phyloP scores from a whole-genome alignment of 2,329 filamentous ascomycete species.

The Aspergillus tamarii region DNA sequence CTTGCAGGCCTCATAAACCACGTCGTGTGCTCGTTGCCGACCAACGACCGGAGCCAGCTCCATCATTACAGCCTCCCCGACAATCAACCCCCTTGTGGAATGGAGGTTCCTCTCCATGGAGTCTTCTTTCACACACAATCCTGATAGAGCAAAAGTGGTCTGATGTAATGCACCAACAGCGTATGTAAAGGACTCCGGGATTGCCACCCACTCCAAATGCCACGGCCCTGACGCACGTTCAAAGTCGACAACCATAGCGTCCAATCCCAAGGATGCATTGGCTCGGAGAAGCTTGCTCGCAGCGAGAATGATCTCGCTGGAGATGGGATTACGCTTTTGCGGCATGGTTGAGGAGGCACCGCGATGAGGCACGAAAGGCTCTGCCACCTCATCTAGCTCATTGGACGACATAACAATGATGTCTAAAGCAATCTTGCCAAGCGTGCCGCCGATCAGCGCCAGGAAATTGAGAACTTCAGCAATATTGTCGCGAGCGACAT shows the following conservation, averaged over 20 bases:
- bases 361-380: conserved; percentile 51
- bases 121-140: conserved; percentile 54
- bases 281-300: conserved; percentile 57
- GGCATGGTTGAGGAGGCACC: conserved; percentile 62
- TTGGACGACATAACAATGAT: conserved; percentile 62
- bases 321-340: conserved; percentile 63
- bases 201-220: conserved; percentile 62
- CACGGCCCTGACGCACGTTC: conserved; percentile 62
- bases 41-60: conserved; percentile 57
- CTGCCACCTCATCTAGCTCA: conserved; percentile 58
- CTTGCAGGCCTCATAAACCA: conserved; percentile 60
- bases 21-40: conserved; percentile 57
- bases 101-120: conserved; percentile 56
- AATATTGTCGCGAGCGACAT: conserved; percentile 58
- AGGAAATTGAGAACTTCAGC: conserved; percentile 59
- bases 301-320: conserved; percentile 59
- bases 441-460: conserved; percentile 55
- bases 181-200: conserved; percentile 59
- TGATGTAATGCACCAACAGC: conserved; percentile 58
- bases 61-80: conserved; percentile 66
- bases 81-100: conserved; percentile 57
- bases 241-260: conserved; percentile 62
- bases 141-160: conserved; percentile 57
- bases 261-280: conserved; percentile 56
- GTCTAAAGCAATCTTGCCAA: conserved; percentile 61